Evolutionary conservation across 2,329 filamentous ascomycete species (phyloP).

Genomic region (Zymoseptoria tritici): DNA sequence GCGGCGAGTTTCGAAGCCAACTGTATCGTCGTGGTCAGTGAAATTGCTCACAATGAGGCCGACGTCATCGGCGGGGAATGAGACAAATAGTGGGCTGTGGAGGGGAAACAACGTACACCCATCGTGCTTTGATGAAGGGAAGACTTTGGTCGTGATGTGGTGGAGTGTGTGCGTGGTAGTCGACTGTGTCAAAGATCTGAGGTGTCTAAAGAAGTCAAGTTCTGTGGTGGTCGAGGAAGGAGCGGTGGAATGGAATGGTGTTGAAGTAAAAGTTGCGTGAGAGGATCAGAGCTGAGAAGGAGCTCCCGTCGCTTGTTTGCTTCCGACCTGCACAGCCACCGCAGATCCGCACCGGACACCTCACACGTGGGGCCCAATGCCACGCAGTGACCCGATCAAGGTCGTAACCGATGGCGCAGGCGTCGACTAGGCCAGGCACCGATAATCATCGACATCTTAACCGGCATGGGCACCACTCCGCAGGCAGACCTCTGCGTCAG

Average conservation of each 20-base stretch:
- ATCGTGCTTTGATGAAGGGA: background rate
- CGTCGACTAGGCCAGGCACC: too few relatives aligned
- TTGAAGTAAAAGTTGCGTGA: background rate
- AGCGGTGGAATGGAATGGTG: background rate
- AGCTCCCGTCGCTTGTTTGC: background rate
- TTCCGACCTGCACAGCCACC: background rate
- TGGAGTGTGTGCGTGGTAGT: background rate
- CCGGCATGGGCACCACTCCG: too few relatives aligned
- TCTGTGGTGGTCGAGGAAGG: background rate
- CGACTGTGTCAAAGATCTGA: background rate
- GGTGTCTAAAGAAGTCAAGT: background rate
- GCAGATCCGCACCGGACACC: background rate
- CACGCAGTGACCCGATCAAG: background rate
- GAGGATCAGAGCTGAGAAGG: background rate
- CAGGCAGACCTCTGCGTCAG: too few relatives aligned
- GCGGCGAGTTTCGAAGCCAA: slow-evolving; percentile 43
- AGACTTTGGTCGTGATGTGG: background rate
- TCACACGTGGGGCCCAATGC: background rate
- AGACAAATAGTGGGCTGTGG: background rate
- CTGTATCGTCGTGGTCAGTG: slow-evolving; percentile 19
- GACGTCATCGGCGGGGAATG: background rate
- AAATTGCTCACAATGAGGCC: background rate
- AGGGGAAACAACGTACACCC: background rate
- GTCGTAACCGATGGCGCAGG: too few relatives aligned
- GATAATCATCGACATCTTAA: too few relatives aligned